Base-by-base conservation (phyloP, 352 stramenopile genomes). In the Globisporangium carolinianum region DNA sequence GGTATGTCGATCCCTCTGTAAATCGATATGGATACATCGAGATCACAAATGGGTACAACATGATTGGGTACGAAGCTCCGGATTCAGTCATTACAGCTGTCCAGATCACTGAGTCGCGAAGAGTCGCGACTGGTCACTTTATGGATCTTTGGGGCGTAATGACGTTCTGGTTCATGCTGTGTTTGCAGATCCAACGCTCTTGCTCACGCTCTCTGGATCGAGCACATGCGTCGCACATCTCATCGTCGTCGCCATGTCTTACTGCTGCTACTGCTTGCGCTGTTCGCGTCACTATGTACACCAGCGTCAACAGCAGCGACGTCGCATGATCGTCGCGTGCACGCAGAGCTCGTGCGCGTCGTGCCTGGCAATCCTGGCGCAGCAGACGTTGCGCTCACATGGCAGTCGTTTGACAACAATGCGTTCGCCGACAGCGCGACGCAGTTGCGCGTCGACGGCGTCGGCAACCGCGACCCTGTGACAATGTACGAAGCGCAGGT, bases 401-500 rank as follows among this genome's bases (percentile, higher is more conserved):
- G 79, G 77, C 38, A 52, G n/a, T 60, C 75, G 15, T 83, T 87
- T 42, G 48, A 67, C 39, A 75, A 77, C 42, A 24, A 14, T 4
- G 53, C 69, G 9, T 47, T 66, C 37, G 39, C 37, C 32, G 47
- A 60, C n/a, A 61, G 32, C 2, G 18, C n/a, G 18, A 46, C 55
- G 42, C 63, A 18, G 46, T 38, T 15, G 47, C 55, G n/a, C 61
- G 51, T 39, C 56, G 57, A 56, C 0, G 53, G 50, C 9, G 18
- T 64, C 18, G 57, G 63, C 14, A 68, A 62, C 45, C 32, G 58
- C 36, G 69, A 77, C 36, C 42, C 64, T 6, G 71, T 86, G 9
- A 47, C 73, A 32, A 68, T 63, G 17, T 89, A 89, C 46, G 79
- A 89, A 62, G 53, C 71, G 47, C 77, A 89, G 54, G 79, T 73